A percentile compares a stretch with the other conserved stretches of the same genome.
Evolutionary conservation across 768 basidiomycete species (phyloP).

Genomic region (Thelephora aurantiotincta): DNA sequence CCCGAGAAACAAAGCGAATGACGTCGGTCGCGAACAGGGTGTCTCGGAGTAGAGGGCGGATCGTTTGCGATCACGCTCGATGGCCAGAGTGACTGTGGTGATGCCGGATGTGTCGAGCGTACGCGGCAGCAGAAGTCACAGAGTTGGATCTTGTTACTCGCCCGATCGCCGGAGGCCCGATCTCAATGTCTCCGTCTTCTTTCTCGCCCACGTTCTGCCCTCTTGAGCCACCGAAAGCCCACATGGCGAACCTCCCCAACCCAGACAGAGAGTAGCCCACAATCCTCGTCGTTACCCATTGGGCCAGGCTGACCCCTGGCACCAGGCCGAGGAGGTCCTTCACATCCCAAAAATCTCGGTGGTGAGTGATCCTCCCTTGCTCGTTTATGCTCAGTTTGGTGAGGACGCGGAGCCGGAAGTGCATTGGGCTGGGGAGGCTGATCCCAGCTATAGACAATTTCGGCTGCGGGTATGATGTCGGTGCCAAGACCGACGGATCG

Average conservation of each 20-base stretch:
- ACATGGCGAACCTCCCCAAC: background rate
- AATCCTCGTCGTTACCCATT: constrained; percentile 56
- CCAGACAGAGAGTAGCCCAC: background rate
- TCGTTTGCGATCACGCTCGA: no score
- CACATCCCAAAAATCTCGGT: constrained; percentile 73
- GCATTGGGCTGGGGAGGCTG: constrained; percentile 54
- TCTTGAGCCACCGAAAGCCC: background rate
- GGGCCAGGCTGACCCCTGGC: constrained; percentile 50
- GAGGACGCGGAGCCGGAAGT: constrained; percentile 56
- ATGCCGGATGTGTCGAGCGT: background rate
- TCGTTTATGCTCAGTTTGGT: constrained; percentile 72
- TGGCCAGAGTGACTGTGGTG: no score
- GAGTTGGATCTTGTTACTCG: background rate
- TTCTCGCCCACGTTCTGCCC: background rate
- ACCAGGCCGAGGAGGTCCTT: constrained; percentile 63
- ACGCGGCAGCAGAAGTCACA: background rate
- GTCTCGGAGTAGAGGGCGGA: no score
- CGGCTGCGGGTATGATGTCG: constrained; percentile 19
- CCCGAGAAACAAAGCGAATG: no score
- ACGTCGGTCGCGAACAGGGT: no score
- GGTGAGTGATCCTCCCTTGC: constrained; percentile 64
- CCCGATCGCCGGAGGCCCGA: background rate
- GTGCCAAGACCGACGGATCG: constrained; percentile 9
- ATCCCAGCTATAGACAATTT: constrained; percentile 46
- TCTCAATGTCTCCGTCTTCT: background rate